These are phyloP conservation scores for Aspergillus sp. DNA, from an alignment of 2,329 filamentous ascomycete genomes.

Conservation along the genomic window DNA sequence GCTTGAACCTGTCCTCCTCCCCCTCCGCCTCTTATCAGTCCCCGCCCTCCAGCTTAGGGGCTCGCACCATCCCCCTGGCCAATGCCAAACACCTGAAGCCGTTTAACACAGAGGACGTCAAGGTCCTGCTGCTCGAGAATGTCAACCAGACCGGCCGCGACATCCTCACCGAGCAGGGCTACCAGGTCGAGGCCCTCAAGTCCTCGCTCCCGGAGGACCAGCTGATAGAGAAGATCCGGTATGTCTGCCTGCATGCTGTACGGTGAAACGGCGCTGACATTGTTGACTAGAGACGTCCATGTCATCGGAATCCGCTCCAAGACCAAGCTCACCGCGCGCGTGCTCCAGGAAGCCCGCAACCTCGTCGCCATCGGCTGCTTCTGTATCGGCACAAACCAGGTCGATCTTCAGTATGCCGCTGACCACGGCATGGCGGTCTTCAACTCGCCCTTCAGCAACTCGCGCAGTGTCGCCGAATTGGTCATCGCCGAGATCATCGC, in stretches of 20 bases:
- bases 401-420: slow-evolving; percentile 37
- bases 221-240: slow-evolving; percentile 94
- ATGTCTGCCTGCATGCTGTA: slow-evolving; percentile 21
- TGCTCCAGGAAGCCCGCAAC: slow-evolving; percentile 83
- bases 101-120: slow-evolving; percentile 91
- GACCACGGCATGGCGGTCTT: slow-evolving; percentile 76
- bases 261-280: too few species aligned
- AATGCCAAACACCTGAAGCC: slow-evolving; percentile 75
- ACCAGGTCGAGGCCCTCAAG: slow-evolving; percentile 90
- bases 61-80: slow-evolving; percentile 33
- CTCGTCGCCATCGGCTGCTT: slow-evolving; percentile 95
- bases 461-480: slow-evolving; percentile 88
- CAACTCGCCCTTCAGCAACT: slow-evolving; percentile 98
- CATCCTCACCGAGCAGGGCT: slow-evolving; percentile 75
- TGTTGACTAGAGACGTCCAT: slow-evolving; percentile 64
- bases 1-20: slow-evolving; percentile 62
- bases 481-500: slow-evolving; percentile 90
- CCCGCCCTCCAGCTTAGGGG: slow-evolving; percentile 55
- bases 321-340: slow-evolving; percentile 80
- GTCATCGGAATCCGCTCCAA: slow-evolving; percentile 98
- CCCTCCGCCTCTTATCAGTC: slow-evolving; percentile 68
- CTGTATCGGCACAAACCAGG: slow-evolving; percentile 81
- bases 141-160: slow-evolving; percentile 84
- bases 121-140: slow-evolving; percentile 91
- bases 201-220: slow-evolving; percentile 82